Percentiles rank a stretch among this genome's conserved stretches.
phyloP scores from a whole-genome alignment of 2,329 filamentous ascomycete genomes.

The Aspergillus ibericus region DNA sequence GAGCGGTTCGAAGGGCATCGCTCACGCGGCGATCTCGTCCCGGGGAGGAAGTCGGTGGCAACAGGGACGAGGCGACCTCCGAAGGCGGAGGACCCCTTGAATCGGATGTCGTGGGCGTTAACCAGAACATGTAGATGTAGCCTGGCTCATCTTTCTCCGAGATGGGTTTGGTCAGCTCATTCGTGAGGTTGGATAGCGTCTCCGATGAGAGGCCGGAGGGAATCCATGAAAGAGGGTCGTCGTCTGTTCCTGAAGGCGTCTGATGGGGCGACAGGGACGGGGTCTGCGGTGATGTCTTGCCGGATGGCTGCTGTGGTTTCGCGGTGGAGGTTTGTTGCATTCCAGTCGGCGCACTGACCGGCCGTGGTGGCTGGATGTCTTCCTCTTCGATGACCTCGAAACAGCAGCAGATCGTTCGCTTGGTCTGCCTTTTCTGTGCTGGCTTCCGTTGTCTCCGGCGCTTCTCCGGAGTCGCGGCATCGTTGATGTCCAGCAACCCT shows the following conservation, averaged over 20 bases:
- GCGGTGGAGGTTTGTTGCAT: neutral
- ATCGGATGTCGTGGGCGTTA: conserved; percentile 66
- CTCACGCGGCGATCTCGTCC: conserved; percentile 32
- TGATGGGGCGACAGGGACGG: conserved; percentile 6
- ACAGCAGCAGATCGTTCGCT: conserved; percentile 35
- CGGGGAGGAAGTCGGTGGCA: conserved; percentile 48
- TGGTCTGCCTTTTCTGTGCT: conserved; percentile 23
- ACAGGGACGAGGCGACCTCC: conserved; percentile 61
- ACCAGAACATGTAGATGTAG: conserved; percentile 99
- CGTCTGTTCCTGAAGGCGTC: conserved; percentile 39
- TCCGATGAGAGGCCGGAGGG: conserved; percentile 66
- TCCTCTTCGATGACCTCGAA: conserved; percentile 35
- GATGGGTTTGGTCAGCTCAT: conserved; percentile 74
- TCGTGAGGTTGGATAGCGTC: conserved; percentile 67
- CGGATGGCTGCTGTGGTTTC: conserved; percentile 11
- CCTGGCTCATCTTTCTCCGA: conserved; percentile 75
- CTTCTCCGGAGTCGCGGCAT: conserved; percentile 16
- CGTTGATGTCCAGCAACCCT: conserved; percentile 68
- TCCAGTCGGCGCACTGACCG: neutral
- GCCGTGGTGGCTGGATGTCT: conserved; percentile 18
- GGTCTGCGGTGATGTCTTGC: conserved; percentile 8
- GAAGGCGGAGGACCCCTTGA: conserved; percentile 48
- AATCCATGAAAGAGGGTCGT: conserved; percentile 64
- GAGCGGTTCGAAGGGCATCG: conserved; percentile 40
- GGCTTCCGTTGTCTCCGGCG: conserved; percentile 12